Evolutionary conservation across 108 stramenopile genomes (phyloP), one percentile per base, ranked within the genome.

Genomic region (Craspedostauros australis): DNA sequence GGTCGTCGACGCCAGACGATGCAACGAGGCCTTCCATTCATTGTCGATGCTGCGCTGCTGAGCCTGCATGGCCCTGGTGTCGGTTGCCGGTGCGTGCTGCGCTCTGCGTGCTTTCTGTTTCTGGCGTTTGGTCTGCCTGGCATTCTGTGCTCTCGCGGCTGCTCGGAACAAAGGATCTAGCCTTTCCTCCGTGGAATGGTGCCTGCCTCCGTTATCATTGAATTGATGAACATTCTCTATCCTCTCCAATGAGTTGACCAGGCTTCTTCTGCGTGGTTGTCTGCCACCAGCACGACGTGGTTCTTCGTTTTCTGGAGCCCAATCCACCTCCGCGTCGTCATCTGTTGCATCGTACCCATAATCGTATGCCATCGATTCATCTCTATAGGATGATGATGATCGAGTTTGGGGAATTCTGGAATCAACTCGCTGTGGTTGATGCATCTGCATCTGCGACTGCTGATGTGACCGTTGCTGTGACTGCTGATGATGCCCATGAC

Each of bases 21-120:
- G 62, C 44, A 63, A 46, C 2, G 70, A 71, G 15, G 18, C 33
- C 28, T 48, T 71, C 70, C 70, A 71, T 41, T 58, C 57, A 24
- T 70, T 60, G 25, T 57, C 47, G 25, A 42, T 18, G 7, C 43
- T 40, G 40, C n/a, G 19, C 29, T 28, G 24, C 20, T 54, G 25
- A 39, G 20, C 18, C 39, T 20, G 19, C 39, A 19, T 20, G 19
- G 18, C 19, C 3, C 18, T 19, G 12, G 39, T 53, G 51, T 39
- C 34, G 34, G 11, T 36, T 16, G 48, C 4, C 39, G 60, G 5
- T 48, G 20, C 34, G 14, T 30, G 15, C 29, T 47, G 32, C 9
- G 39, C 55, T n/a, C 26, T 28, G 4, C 21, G 24, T 48, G 29
- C 15, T 12, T 36, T 3, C 50, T 43, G 54, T 25, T 49, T 31